phyloP scores from a whole-genome alignment of 352 stramenopile species.

The Aphanomyces invadans region DNA sequence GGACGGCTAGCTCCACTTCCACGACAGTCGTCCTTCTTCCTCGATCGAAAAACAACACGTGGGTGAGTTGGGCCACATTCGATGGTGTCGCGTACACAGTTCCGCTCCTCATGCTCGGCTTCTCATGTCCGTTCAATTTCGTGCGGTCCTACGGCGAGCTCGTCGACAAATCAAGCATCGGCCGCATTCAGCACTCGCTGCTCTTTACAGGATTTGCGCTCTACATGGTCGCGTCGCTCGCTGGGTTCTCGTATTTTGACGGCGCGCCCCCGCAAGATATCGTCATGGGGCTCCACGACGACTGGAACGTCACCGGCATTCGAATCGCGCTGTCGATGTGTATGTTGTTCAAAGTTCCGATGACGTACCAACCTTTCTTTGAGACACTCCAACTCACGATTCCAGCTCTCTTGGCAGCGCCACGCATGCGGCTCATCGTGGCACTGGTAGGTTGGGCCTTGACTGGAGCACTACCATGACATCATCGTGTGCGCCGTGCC shows the following conservation, averaged over 20 bases:
- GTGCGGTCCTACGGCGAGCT: constrained; percentile 70
- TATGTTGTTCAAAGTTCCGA: constrained; percentile 73
- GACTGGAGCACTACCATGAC: neutral
- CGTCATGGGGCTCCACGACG: constrained; percentile 65
- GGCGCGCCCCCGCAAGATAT: constrained; percentile 73
- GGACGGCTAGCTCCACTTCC: too few relatives aligned
- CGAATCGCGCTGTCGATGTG: constrained; percentile 55
- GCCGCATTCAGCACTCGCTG: constrained; percentile 50
- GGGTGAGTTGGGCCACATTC: neutral
- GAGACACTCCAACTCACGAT: constrained; percentile 31
- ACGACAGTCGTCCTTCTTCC: too few relatives aligned
- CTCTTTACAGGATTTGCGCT: constrained; percentile 42
- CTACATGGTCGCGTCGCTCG: constrained; percentile 54
- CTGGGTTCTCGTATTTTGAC: constrained; percentile 69
- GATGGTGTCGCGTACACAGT: constrained; percentile 44
- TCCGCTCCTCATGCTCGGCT: constrained; percentile 70
- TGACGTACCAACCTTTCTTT: constrained; percentile 74
- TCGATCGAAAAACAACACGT: neutral
- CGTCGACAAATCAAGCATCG: constrained; percentile 59
- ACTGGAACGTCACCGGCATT: constrained; percentile 63
- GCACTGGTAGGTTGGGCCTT: constrained; percentile 35
- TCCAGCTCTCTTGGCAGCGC: constrained; percentile 34
- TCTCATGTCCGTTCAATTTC: constrained; percentile 71
- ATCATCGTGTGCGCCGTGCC: neutral
- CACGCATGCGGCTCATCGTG: constrained; percentile 54